Percentiles rank a stretch among this genome's conserved stretches.
phyloP scores from a whole-genome alignment of 2,329 filamentous ascomycete species.

The Periconia macrospinosa region DNA sequence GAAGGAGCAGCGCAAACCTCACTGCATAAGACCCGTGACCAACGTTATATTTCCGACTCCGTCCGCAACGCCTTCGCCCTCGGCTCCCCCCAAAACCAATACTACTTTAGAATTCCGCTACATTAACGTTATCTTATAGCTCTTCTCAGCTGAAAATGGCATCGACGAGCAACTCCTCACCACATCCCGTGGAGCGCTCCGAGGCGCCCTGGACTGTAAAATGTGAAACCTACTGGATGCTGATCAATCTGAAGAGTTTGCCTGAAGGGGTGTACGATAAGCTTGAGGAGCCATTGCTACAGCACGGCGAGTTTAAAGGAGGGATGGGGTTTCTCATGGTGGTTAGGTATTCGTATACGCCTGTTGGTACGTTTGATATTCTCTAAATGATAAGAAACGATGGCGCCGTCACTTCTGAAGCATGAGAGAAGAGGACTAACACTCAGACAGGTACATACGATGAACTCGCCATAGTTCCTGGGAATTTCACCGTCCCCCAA shows the following conservation, averaged over 20 bases:
- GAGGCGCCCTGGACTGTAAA: constrained; percentile 30
- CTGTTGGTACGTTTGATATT: constrained; percentile 31
- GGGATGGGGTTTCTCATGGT: constrained; percentile 32
- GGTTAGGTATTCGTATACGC: constrained; percentile 33
- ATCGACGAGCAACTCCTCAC: background rate
- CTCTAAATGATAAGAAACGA: no score
- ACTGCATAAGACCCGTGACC: no score
- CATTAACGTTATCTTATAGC: background rate
- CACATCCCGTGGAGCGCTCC: constrained; percentile 24
- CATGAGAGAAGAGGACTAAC: background rate
- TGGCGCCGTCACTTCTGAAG: no score
- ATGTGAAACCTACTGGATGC: constrained; percentile 28
- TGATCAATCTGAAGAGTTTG: constrained; percentile 23
- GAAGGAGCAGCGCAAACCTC: no score
- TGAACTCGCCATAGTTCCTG: constrained; percentile 35
- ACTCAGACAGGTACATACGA: constrained; percentile 29
- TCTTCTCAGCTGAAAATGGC: background rate
- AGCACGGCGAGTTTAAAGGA: constrained; percentile 24
- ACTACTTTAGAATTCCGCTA: no score
- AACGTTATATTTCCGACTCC: no score
- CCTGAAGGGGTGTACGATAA: constrained; percentile 29
- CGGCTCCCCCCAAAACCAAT: no score
- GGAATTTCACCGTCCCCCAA: constrained; percentile 29
- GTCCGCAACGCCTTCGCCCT: no score
- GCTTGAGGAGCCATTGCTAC: constrained; percentile 22